Evolutionary conservation across 78 protist genomes (phyloP).

Genomic region (Dictyostelium citrinum): DNA sequence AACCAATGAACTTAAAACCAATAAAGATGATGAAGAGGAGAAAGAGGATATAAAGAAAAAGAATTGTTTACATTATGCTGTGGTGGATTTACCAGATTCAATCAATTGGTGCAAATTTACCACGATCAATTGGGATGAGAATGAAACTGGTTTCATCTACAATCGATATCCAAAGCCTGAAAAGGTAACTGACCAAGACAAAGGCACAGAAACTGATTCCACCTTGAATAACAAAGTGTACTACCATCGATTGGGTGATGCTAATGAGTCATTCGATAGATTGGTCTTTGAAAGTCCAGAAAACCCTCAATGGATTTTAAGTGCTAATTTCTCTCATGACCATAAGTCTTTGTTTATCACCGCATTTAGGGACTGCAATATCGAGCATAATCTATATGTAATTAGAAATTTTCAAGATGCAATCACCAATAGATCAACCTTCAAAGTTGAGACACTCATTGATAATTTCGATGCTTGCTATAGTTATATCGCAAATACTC

Average conservation of each 20-base stretch:
- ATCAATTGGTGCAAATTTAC: constrained; percentile 90
- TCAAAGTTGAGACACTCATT: neutral
- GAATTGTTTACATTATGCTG: neutral
- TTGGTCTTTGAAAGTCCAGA: constrained; percentile 53
- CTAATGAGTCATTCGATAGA: constrained; percentile 75
- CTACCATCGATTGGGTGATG: constrained; percentile 85
- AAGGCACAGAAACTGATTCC: constrained; percentile 75
- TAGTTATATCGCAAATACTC: constrained; percentile 79
- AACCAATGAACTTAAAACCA: neutral
- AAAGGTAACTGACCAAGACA: neutral
- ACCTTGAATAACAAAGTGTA: constrained; percentile 64
- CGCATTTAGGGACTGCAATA: constrained; percentile 59
- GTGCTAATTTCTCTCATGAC: constrained; percentile 63
- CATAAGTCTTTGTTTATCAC: constrained; percentile 50
- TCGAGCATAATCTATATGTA: constrained; percentile 50
- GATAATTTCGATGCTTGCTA: constrained; percentile 82
- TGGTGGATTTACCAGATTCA: constrained; percentile 50
- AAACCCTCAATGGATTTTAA: constrained; percentile 46
- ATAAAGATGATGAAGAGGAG: constrained; percentile 7
- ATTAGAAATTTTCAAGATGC: constrained; percentile 1
- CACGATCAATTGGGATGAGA: constrained; percentile 73
- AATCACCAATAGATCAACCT: neutral
- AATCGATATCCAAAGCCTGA: constrained; percentile 29
- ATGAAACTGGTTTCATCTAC: constrained; percentile 88
- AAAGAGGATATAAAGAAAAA: neutral